Evolutionary conservation across 1,139 yeast genomes (phyloP), one percentile per base, ranked within the genome.

Genomic region (Candida tropicalis): DNA sequence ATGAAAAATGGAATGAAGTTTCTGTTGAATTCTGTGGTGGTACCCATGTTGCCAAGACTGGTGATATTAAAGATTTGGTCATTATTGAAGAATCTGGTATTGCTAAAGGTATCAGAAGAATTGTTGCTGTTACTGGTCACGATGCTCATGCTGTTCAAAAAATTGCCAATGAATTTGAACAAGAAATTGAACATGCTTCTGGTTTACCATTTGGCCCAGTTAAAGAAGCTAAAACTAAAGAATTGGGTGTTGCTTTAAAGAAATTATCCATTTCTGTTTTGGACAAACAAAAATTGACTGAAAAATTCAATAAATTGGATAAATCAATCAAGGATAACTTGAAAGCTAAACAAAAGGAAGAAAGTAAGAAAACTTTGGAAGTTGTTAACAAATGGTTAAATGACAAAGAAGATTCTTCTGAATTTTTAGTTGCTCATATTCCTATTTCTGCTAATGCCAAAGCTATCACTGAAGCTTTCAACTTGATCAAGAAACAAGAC

Each of bases 21-120:
- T 88, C 97, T 4, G 76, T 95, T 55, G 99, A 95, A 71, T 91
- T 93, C 76, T 93, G 99, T 70, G 99, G 99, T 70, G 99, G 99
- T 68, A 93, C 99, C 13, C 99, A 93, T 60, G 97, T 93, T 52
- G 79, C 81, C 42, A 84, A 85, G 65, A 91, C 99, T 17, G 87
- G 93, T 48, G 99, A 93, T 51, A 95, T 93, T 63, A 90, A 90
- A 66, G 93, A 87, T 56, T 81, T 93, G 53, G 87, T 93, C 35
- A 79, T 93, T 44, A 74, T 85, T 52, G 99, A 93, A 74, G 99
- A 93, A 70, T 81, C 90, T 50, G 99, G 99, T 69, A 93, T 93
- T 65, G 98, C 99, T 50, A 93, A 93, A 74, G 99, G 99, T 68
- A 89, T 88, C 51, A 83, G 99, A 72, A 89, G 99, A 77, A 87